phyloP scores from a whole-genome alignment of 108 stramenopile genomes.

The Epithemia pelagica region DNA sequence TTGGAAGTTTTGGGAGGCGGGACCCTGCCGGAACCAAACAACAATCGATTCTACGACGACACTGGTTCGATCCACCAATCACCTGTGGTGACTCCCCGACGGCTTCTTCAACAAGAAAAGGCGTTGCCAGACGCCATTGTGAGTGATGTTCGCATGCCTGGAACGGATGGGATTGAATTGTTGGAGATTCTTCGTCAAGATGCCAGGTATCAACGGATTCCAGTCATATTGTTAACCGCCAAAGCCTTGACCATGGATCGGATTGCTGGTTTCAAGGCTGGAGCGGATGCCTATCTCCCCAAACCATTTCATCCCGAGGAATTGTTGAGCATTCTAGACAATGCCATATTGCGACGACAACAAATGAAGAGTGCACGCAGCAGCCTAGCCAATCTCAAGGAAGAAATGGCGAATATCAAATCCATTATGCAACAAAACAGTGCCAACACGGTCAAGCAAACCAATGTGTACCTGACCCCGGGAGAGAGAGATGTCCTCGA shows the following conservation, averaged over 20 bases:
- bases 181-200: slow-evolving; percentile 50
- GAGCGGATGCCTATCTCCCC: slow-evolving; percentile 78
- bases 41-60: too few relatives aligned
- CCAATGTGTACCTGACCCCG: slow-evolving; percentile 36
- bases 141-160: slow-evolving; percentile 50
- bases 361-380: slow-evolving; percentile 19
- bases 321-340: slow-evolving; percentile 65
- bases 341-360: slow-evolving; percentile 30
- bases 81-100: neutral
- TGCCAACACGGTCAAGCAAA: slow-evolving; percentile 24
- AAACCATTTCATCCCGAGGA: slow-evolving; percentile 88
- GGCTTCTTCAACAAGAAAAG: neutral
- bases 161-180: slow-evolving; percentile 64
- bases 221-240: slow-evolving; percentile 74
- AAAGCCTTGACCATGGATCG: slow-evolving; percentile 68
- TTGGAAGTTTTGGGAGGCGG: slow-evolving; percentile 22
- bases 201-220: slow-evolving; percentile 33
- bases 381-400: slow-evolving; percentile 38
- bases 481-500: slow-evolving; percentile 52
- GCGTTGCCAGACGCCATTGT: slow-evolving; percentile 41
- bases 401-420: slow-evolving; percentile 60
- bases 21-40: neutral
- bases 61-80: too few relatives aligned
- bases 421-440: slow-evolving; percentile 36
- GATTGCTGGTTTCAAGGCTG: slow-evolving; percentile 67